Percentiles rank a stretch among this genome's conserved stretches.
phyloP scores from a whole-genome alignment of 164 flowering plant genomes.

The Stephania japonica region DNA sequence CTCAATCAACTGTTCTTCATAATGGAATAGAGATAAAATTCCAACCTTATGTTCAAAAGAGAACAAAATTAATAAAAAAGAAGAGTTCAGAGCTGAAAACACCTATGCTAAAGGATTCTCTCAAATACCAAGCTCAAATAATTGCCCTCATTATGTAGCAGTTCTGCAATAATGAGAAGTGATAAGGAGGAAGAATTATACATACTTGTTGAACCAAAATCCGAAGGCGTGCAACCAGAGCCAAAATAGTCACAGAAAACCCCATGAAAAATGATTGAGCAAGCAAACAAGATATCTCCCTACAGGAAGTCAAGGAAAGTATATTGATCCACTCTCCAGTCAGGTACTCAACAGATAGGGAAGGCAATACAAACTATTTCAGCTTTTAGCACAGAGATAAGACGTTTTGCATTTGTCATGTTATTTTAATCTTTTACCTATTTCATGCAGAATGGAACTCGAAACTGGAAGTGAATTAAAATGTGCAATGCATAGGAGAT shows the following conservation, averaged over 20 bases:
- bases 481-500: background rate
- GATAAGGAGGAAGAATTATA: background rate
- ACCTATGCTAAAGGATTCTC: too few species aligned
- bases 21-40: too few species aligned
- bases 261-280: constrained; percentile 87
- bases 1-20: too few species aligned
- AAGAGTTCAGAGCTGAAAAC: too few species aligned
- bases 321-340: background rate
- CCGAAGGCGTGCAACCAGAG: constrained; percentile 77
- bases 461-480: background rate
- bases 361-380: background rate
- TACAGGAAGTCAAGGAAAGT: constrained; percentile 32
- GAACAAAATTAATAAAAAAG: background rate
- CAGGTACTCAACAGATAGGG: background rate
- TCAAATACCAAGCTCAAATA: too few species aligned
- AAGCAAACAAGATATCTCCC: constrained; percentile 72
- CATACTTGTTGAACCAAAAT: constrained; percentile 87
- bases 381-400: background rate
- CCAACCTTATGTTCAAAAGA: too few species aligned
- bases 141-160: too few species aligned
- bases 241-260: constrained; percentile 58
- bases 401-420: background rate
- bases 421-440: background rate
- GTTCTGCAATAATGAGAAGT: background rate
- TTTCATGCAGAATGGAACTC: background rate